phyloP scores from a whole-genome alignment of 805 yeast species.

The Cyberlindnera xishuangbannaensis region DNA sequence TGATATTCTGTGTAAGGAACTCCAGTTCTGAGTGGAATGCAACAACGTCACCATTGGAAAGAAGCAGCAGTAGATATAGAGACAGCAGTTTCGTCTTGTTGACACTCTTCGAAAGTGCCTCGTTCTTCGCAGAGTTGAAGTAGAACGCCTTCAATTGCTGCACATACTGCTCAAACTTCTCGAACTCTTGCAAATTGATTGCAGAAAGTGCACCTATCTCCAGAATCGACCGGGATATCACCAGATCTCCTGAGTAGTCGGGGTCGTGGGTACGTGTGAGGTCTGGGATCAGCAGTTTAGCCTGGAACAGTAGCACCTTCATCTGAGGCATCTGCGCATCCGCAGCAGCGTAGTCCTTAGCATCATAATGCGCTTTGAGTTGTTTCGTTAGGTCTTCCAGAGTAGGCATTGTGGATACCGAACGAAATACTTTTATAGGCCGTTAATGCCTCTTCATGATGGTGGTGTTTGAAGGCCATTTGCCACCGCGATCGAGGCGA shows the following conservation, averaged over 20 bases:
- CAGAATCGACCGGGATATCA: constrained; percentile 73
- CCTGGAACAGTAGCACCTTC: constrained; percentile 74
- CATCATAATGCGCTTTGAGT: constrained; percentile 57
- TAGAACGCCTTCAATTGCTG: constrained; percentile 74
- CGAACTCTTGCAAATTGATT: constrained; percentile 56
- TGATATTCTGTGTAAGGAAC: constrained; percentile 41
- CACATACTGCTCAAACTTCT: constrained; percentile 62
- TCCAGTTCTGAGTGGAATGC: constrained; percentile 90
- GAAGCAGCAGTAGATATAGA: constrained; percentile 65
- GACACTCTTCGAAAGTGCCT: constrained; percentile 37
- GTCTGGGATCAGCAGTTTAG: constrained; percentile 69
- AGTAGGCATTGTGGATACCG: constrained; percentile 41
- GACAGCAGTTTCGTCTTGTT: constrained; percentile 72
- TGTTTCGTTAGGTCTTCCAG: constrained; percentile 66
- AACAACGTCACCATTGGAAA: constrained; percentile 80
- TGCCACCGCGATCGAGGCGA: no score
- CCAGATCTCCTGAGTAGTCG: constrained; percentile 53
- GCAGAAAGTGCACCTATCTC: constrained; percentile 86
- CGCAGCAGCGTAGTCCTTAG: constrained; percentile 57
- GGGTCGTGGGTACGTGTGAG: constrained; percentile 32
- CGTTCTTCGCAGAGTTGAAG: constrained; percentile 30
- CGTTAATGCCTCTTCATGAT: no score
- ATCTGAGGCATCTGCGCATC: constrained; percentile 59
- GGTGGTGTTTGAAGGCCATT: no score
- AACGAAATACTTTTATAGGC: no score